A percentile compares a stretch with the other conserved stretches of the same genome.
Evolutionary conservation across 352 stramenopile genomes (phyloP).

Genomic region (Pythium insidiosum): DNA sequence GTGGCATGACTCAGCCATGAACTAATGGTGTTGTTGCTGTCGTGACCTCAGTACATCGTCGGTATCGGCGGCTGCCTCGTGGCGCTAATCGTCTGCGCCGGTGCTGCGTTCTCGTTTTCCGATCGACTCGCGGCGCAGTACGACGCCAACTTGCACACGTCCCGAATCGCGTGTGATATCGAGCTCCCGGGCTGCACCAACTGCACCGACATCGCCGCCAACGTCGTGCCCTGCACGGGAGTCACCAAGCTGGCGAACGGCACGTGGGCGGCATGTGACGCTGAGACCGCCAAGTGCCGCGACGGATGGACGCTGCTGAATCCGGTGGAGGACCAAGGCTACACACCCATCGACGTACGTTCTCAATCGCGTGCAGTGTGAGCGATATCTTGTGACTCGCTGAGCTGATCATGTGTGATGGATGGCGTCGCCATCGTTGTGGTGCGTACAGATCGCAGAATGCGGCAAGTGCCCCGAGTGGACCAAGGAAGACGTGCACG

Average conservation of each 20-base stretch:
- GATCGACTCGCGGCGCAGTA: slow-evolving; percentile 48
- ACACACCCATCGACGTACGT: slow-evolving; percentile 55
- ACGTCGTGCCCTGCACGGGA: slow-evolving; percentile 32
- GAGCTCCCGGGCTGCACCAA: slow-evolving; percentile 64
- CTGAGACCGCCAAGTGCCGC: slow-evolving; percentile 19
- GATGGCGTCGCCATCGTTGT: not conserved
- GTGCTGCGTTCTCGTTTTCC: slow-evolving; percentile 62
- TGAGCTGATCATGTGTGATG: slow-evolving; percentile 1
- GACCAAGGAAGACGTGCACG: slow-evolving; percentile 53
- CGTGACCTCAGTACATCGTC: slow-evolving; percentile 45
- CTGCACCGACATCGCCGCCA: slow-evolving; percentile 29
- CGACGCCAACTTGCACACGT: slow-evolving; percentile 13
- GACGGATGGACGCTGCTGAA: slow-evolving; percentile 56
- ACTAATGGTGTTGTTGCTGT: not conserved
- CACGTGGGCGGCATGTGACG: slow-evolving; percentile 38
- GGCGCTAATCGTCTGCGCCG: slow-evolving; percentile 49
- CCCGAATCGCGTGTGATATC: slow-evolving; percentile 57
- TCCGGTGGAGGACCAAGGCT: slow-evolving; percentile 36
- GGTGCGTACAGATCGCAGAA: slow-evolving; percentile 33
- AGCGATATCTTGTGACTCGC: not conserved
- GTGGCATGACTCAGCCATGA: too few species aligned
- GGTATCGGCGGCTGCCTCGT: slow-evolving; percentile 52
- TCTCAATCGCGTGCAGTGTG: too few species aligned
- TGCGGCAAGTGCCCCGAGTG: slow-evolving; percentile 78
- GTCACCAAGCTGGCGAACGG: slow-evolving; percentile 20